Evolutionary conservation across 768 basidiomycete genomes (phyloP).

Genomic region (Psilocybe cubensis): DNA sequence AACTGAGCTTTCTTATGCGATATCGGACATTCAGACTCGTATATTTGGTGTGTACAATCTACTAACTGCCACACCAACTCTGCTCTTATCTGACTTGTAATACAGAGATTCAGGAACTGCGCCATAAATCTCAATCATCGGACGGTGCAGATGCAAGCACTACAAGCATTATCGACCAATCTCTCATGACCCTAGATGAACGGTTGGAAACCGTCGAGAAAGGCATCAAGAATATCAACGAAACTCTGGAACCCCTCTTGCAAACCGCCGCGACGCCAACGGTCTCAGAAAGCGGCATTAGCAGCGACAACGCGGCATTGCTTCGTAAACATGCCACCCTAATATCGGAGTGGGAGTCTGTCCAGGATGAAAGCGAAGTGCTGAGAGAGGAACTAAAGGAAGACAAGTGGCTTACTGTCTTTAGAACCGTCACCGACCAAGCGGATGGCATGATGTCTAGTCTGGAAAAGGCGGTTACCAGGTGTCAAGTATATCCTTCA

Average conservation of each 20-base stretch:
- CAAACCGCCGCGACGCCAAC: constrained; percentile 52
- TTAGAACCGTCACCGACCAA: constrained; percentile 91
- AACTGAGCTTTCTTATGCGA: constrained; percentile 83
- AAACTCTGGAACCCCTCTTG: constrained; percentile 64
- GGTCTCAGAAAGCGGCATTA: constrained; percentile 37
- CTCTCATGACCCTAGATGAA: constrained; percentile 79
- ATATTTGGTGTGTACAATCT: constrained; percentile 72
- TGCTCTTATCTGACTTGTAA: not conserved
- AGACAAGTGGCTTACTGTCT: constrained; percentile 96
- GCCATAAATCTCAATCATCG: constrained; percentile 80
- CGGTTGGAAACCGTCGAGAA: constrained; percentile 73
- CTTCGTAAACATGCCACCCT: constrained; percentile 78
- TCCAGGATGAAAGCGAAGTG: constrained; percentile 79
- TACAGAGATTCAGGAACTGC: constrained; percentile 89
- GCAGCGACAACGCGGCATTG: constrained; percentile 50
- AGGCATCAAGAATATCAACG: constrained; percentile 71
- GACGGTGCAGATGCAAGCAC: constrained; percentile 58
- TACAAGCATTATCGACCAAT: constrained; percentile 78
- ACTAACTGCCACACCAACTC: not conserved
- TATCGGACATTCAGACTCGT: constrained; percentile 89
- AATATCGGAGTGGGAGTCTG: constrained; percentile 77
- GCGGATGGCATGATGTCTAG: constrained; percentile 98
- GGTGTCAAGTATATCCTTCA: constrained; percentile 76
- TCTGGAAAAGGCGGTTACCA: constrained; percentile 89
- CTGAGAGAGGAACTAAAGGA: constrained; percentile 93